Evolutionary conservation across 495 filamentous ascomycete genomes (phyloP).

Genomic region (Daldinia concentrica): DNA sequence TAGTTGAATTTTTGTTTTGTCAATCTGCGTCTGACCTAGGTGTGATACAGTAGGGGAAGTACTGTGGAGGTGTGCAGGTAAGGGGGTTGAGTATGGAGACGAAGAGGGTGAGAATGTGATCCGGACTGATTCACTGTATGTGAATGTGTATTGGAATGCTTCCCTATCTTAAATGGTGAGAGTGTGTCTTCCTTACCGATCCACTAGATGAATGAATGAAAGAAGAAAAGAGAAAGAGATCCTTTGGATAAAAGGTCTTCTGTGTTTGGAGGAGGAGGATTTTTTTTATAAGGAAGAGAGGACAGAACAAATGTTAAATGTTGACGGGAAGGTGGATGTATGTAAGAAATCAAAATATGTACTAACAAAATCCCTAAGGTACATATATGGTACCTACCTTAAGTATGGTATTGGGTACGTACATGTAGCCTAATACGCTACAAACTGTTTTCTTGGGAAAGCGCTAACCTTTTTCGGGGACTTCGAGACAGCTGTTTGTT

Average conservation of each 20-base stretch:
- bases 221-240: constrained; percentile 1
- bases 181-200: constrained; percentile 1
- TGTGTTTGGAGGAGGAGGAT: neutral
- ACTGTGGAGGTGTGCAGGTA: constrained; percentile 6
- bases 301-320: neutral
- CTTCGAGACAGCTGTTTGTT: constrained; percentile 17
- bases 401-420: neutral
- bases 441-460: neutral
- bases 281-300: neutral
- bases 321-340: neutral
- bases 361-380: neutral
- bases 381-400: neutral
- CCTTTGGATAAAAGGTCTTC: neutral
- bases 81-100: neutral
- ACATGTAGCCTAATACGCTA: constrained; percentile 1
- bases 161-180: constrained; percentile 4
- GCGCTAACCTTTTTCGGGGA: constrained; percentile 20
- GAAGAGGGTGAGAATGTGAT: neutral
- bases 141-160: constrained; percentile 1
- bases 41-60: constrained; percentile 6
- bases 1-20: constrained; percentile 4
- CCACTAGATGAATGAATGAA: neutral
- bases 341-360: neutral
- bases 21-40: constrained; percentile 7
- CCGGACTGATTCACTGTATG: neutral